Evolutionary conservation across 306 rosid genomes (phyloP), one percentile per base, ranked within the genome.

Genomic region (Begonia loranthoides): DNA sequence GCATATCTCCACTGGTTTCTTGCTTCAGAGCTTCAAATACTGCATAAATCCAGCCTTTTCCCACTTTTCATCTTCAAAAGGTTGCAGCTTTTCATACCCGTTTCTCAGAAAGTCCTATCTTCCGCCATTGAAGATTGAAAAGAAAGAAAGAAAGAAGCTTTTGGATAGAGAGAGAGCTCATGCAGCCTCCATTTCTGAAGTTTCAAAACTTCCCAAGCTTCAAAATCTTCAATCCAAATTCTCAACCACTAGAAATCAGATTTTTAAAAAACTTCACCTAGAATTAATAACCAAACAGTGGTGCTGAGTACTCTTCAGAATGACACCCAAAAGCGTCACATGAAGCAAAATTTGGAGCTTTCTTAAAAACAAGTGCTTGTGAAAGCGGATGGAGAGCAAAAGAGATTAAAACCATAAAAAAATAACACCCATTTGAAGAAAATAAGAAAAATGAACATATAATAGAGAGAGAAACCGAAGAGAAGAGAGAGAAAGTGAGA

Each of bases 1-100:
- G 83, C 96, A 87, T 87, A 49, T 63, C 66, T 66, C 45, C 9
- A 1, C 24, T n/a, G 5, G 19, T 33, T 53, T 13, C 8, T 7
- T 11, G 33, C 21, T 16, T 36, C 13, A 9, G 4, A 14, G 17
- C 21, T 49, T 15, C 11, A 15, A 15, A 49, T 15, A 12, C 7
- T 40, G 12, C 44, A 36, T 1, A 15, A 2, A 51, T 17, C 38
- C 24, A 17, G 36, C 9, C 12, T 21, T 2, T 22, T 3, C 39
- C 11, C 13, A 1, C 5, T 16, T 10, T n/a, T 10, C 38, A 51
- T 51, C 36, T 10, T 51, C 15, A 10, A 51, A 10, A 17, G 13
- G 4, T 51, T 51, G 34, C 19, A 9, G 10, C 51, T 47, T 9
- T 47, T 44, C 48, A 7, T 28, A 28, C 36, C 36, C 36, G 4